Conservation (phyloP, 768 basidiomycete species). For the Auriscalpium microsporum region DNA sequence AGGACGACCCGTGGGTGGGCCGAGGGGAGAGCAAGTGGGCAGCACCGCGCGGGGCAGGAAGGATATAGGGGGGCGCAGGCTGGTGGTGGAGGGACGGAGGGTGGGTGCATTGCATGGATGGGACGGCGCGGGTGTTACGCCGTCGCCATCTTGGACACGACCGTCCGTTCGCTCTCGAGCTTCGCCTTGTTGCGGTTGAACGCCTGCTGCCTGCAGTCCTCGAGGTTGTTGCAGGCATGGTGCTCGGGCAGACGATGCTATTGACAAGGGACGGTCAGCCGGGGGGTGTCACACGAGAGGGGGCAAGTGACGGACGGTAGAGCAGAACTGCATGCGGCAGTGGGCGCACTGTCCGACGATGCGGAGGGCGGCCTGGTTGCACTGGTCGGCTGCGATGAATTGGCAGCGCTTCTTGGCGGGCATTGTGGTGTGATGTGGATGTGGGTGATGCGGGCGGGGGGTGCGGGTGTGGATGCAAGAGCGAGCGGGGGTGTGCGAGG, state of each 20-base stretch:
- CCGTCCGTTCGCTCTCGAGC: constrained; percentile 82
- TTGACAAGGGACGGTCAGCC: constrained; percentile 13
- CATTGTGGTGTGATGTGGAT: constrained; percentile 46
- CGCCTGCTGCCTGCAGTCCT: constrained; percentile 80
- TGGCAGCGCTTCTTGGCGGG: constrained; percentile 85
- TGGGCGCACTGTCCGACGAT: constrained; percentile 82
- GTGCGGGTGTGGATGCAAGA: background rate
- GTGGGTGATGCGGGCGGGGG: constrained; percentile 11
- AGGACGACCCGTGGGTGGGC: constrained; percentile 10
- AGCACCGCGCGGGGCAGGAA: background rate
- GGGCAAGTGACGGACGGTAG: constrained; percentile 42
- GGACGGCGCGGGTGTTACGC: constrained; percentile 35
- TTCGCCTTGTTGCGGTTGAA: constrained; percentile 84
- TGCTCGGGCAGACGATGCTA: constrained; percentile 88
- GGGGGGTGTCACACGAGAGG: constrained; percentile 6
- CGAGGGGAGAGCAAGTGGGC: background rate
- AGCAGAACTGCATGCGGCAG: constrained; percentile 72
- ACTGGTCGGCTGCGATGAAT: constrained; percentile 46
- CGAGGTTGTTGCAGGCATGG: constrained; percentile 75
- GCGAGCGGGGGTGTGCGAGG: background rate
- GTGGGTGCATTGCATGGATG: constrained; percentile 1
- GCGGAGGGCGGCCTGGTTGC: constrained; percentile 72
- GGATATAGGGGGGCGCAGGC: background rate
- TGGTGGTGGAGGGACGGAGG: background rate
- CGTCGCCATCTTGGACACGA: constrained; percentile 78